Percentiles rank a stretch among this genome's conserved stretches.
Evolutionary conservation across 345 rosid species (phyloP).

Genomic region (Brassica cretica): DNA sequence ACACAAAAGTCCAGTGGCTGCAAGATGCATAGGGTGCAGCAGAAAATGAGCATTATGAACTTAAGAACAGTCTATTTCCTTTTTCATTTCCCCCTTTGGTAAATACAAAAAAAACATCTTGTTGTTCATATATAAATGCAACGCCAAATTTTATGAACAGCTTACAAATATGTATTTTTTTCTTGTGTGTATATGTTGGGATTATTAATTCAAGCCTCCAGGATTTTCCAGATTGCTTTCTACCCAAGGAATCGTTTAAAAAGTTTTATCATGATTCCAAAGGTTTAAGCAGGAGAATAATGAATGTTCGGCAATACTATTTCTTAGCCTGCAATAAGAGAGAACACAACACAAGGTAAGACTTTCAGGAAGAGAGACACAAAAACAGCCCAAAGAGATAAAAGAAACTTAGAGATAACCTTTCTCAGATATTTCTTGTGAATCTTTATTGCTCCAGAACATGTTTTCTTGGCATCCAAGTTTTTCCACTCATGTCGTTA

Average conservation of each 20-base stretch:
- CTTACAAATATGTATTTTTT: background rate
- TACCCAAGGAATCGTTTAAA: background rate
- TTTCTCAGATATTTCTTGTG: conserved; percentile 88
- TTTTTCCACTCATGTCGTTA: too few relatives aligned
- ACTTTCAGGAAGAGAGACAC: conserved; percentile 23
- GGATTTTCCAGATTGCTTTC: conserved; percentile 17
- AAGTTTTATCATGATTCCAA: too few relatives aligned
- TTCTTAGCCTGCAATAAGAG: conserved; percentile 47
- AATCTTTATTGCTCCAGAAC: conserved; percentile 90
- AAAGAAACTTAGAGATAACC: conserved; percentile 42
- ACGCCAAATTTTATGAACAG: conserved; percentile 28
- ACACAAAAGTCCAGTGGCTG: background rate
- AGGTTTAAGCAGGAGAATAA: background rate
- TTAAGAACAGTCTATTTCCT: conserved; percentile 1
- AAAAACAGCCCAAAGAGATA: background rate
- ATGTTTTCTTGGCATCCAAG: too few relatives aligned
- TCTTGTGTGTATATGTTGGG: background rate
- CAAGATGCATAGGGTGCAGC: background rate
- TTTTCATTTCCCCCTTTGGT: background rate
- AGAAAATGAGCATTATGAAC: background rate
- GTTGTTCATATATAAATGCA: conserved; percentile 4
- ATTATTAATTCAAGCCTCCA: conserved; percentile 4
- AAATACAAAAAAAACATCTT: background rate
- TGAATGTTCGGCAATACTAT: conserved; percentile 23
- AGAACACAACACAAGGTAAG: background rate